Percentiles rank a stretch among this genome's conserved stretches.
phyloP scores from a whole-genome alignment of 2,329 filamentous ascomycete genomes.

The Fusarium sp. region DNA sequence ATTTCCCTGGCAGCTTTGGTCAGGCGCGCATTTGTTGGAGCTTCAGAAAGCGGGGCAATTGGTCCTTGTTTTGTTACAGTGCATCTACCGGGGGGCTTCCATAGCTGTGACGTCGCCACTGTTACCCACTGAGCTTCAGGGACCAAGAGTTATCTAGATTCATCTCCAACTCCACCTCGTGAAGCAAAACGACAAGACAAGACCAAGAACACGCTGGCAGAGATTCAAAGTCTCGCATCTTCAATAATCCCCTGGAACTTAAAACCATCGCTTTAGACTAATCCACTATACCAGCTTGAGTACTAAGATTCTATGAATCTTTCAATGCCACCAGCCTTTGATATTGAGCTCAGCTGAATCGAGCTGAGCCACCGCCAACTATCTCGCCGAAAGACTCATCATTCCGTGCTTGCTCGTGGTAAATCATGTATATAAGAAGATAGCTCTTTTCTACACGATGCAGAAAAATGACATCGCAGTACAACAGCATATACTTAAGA shows the following conservation, averaged over 20 bases:
- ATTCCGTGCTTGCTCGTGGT: neutral
- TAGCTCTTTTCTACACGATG: neutral
- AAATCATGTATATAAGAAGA: neutral
- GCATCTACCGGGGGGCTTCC: slow-evolving; percentile 8
- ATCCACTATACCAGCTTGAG: slow-evolving; percentile 13
- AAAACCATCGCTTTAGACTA: slow-evolving; percentile 23
- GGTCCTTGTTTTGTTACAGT: slow-evolving; percentile 14
- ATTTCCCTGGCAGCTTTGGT: slow-evolving; percentile 35
- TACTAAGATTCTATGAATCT: neutral
- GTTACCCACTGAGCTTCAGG: slow-evolving; percentile 13
- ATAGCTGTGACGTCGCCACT: slow-evolving; percentile 29
- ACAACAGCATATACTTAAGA: neutral
- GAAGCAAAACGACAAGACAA: neutral
- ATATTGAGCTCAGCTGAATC: neutral
- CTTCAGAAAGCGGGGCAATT: slow-evolving; percentile 23
- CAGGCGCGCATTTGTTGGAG: slow-evolving; percentile 33
- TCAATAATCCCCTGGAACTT: neutral
- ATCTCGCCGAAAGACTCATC: slow-evolving; percentile 41
- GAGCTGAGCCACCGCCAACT: slow-evolving; percentile 25
- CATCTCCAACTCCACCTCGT: neutral
- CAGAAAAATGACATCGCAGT: neutral
- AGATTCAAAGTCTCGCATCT: slow-evolving; percentile 20
- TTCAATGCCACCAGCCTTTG: neutral
- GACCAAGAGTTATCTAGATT: neutral
- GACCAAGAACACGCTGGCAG: slow-evolving; percentile 6